Evolutionary conservation across 345 rosid genomes (phyloP), one percentile per base, ranked within the genome.

Genomic region (Hibiscus syriacus): DNA sequence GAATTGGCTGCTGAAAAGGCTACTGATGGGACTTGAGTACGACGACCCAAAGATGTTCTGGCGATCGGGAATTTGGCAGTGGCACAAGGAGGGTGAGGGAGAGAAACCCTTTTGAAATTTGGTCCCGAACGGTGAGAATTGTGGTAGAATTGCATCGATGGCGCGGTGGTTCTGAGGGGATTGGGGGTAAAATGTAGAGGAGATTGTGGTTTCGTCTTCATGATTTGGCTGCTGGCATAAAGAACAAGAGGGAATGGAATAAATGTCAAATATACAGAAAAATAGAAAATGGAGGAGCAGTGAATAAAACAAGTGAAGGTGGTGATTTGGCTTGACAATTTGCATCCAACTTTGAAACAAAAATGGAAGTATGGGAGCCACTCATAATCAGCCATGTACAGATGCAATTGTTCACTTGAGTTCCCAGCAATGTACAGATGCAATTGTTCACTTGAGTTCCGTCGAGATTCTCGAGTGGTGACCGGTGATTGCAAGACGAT

Each of bases 1-100:
- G 67, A 48, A 17, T 34, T 34, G 30, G 50, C n/a, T 3, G 85
- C 61, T 3, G 81, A 49, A 27, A 71, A 54, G 16, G 71, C 76
- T 55, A 80, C 57, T 17, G 77, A 71, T 0, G 86, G 70, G 6
- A 79, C n/a, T 20, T 10, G 36, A 23, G 68, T 9, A 32, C 10
- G 30, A 27, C 63, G 25, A 17, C n/a, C n/a, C n/a, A 4, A 49
- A 3, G 63, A 41, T 22, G n/a, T 46, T 34, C 26, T 29, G n/a
- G 39, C 56, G n/a, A 71, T 30, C 3, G 79, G 71, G n/a, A 72
- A 29, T 57, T 62, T 67, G 30, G 50, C 13, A 2, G 29, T 1
- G 39, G 6, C 43, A 9, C 41, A 32, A 9, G 39, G 48, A 7
- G 70, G 61, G 0, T 27, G 23, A 13, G 17, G 56, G 23, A 41